Evolutionary conservation across 192 early-diverging fungal species (phyloP), one percentile per base, ranked within the genome.

Genomic region (Coemansia sp.): DNA sequence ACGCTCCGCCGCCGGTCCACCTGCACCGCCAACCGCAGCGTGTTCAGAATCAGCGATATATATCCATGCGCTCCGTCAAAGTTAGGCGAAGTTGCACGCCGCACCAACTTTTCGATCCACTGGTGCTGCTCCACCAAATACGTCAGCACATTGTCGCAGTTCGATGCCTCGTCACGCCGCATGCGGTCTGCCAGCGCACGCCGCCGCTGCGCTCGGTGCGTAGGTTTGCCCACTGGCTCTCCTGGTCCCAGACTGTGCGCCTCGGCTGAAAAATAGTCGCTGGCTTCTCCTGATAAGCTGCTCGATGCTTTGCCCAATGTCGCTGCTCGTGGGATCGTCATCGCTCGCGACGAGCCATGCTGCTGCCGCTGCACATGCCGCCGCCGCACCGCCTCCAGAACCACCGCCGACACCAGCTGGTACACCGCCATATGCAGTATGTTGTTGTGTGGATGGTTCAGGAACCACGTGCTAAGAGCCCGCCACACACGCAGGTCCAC

Each of bases 401-500:
- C 39, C 19, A 80, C 27, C 25, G 69, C 66, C 10, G 79, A 76
- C 19, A 76, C 15, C 9, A 76, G 69, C 70, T 81, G 72, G 37
- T 76, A 81, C 7, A 81, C 73, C 0, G 64, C 38, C 60, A 73
- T 38, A 24, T 81, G 79, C 22, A 81, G 56, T 37, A 73, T 66
- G 56, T 81, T 81, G 66, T 81, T 81, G 62, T 81, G 72, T 22
- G 79, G 79, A 51, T 81, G 79, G 67, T 81, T 72, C 24, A 76
- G 53, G 60, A 76, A 81, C 79, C 79, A 81, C 4, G 73, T 69
- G 43, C 62, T 66, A 35, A 81, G 60, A 1, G 68, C 79, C 19
- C 70, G 73, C 79, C 79, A 81, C 32, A 81, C 73, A 17, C 79
- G 79, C 67, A 81, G 35, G 49, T 81, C 79, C 19, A 81, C 60